Evolutionary conservation across 2,329 filamentous ascomycete genomes (phyloP), one percentile per base, ranked within the genome.

Genomic region (Claviceps purpurea): DNA sequence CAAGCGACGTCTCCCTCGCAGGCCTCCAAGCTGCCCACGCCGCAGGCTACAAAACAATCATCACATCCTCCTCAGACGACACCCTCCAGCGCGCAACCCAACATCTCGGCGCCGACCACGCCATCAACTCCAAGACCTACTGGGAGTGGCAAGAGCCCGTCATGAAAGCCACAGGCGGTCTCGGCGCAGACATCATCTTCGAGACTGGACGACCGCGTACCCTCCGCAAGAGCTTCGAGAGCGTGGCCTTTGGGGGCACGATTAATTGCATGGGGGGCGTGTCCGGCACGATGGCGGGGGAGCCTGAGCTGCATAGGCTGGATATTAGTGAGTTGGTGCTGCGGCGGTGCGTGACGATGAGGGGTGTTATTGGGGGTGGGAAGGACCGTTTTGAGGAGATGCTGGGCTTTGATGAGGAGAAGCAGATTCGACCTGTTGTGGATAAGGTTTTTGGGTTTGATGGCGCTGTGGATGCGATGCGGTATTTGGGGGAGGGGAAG

Each of bases 361-460:
- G 72, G 59, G 72, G 82, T 0, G 75, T 85, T 6, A 59, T 84
- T 30, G 84, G 84, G 61, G 82, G 82, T 0, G 79, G 82, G 10
- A 61, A 64, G 52, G 70, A 73, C 47, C 63, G 70, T 43, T 73
- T 79, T 53, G 73, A 77, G 63, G 77, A 80, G 64, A 77, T 79
- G 74, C 56, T 73, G 40, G 52, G 47, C 37, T 73, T 74, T 46
- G 75, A 76, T 56, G 66, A 70, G 53, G 59, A 64, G 47, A 65
- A 73, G 53, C 50, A 61, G 55, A 73, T 78, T 42, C 65, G 61
- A 49, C 75, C 75, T 3, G 69, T 78, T 1, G 66, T 79, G 41
- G 70, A 73, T 57, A 67, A 62, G 57, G 67, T 70, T 3, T 78
- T 78, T 57, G 59, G 49, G 20, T 73, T 79, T 57, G 69, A 65